Evolutionary conservation across 1,284 basidiomycete genomes (phyloP), one percentile per base, ranked within the genome.

Genomic region (Leccinum subfulvum): DNA sequence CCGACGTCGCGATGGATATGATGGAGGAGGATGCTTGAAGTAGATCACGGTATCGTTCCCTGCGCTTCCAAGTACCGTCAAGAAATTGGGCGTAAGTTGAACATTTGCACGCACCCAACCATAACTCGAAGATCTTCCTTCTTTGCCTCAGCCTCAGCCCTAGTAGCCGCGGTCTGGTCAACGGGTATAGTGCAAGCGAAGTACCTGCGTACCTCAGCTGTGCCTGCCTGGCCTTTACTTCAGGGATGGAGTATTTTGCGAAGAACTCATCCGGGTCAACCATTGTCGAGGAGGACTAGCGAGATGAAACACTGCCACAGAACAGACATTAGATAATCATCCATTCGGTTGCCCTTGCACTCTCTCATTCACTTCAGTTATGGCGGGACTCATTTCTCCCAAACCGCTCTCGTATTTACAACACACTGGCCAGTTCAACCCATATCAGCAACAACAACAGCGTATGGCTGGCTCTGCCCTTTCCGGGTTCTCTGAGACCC

Each of bases 11-110:
- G 65, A 93, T 88, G 57, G 85, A 82, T 35, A 94, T 90, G 58
- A 96, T 96, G 9, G 93, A 93, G 1, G 92, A 87, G 0, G 95
- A 95, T 0, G 95, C 94, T 69, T 95, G 91, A 18, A 98, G 81
- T 23, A 97, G 83, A 76, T 98, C 95, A 58, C 95, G 89, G 77
- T 98, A 97, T 65, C 95, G 88, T 82, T 97, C 95, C 76, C 95
- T 95, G 76, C 76, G 72, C 84, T 86, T 82, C 82, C 77, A 72
- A 71, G 71, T 76, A 75, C 68, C 73, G 71, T 77, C 77, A 75
- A 73, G 67, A 58, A 63, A 70, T 49, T 52, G 47, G 39, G n/a
- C 23, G 9, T 14, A 8, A 41, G 58, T 37, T 37, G 35, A 37
- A 37, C 6, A 1, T 37, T 37, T 37, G 13, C 35, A 88, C 93